Evolutionary conservation across 1,284 basidiomycete genomes (phyloP).

Genomic region (Fomitiporia mediterranea): DNA sequence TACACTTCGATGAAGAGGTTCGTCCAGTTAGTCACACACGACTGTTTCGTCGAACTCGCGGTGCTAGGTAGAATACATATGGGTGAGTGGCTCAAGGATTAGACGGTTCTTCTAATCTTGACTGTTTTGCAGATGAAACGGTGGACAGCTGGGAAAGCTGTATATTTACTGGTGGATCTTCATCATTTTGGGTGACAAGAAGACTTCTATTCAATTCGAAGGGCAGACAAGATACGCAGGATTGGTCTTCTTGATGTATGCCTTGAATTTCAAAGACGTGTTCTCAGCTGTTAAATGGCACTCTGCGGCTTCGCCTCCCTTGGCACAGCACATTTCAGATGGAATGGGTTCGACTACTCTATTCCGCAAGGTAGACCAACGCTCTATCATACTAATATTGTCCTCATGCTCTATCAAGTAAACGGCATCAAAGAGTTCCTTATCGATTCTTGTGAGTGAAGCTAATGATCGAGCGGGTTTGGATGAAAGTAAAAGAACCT

Average conservation of each 20-base stretch:
- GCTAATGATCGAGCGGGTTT: too few relatives aligned
- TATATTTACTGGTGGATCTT: slow-evolving; percentile 10
- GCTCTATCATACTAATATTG: not conserved
- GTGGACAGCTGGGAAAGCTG: slow-evolving; percentile 4
- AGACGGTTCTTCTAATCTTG: too few relatives aligned
- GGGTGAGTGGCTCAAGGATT: not conserved
- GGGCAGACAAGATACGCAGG: slow-evolving; percentile 6
- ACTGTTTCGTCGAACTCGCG: not conserved
- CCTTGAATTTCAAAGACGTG: too few relatives aligned
- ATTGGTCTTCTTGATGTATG: slow-evolving; percentile 1
- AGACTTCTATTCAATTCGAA: not conserved
- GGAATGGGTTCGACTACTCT: not conserved
- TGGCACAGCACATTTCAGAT: not conserved
- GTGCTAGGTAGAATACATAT: slow-evolving; percentile 5
- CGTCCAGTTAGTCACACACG: not conserved
- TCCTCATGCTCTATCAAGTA: too few relatives aligned
- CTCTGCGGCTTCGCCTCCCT: not conserved
- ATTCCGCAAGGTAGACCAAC: not conserved
- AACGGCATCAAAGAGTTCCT: too few relatives aligned
- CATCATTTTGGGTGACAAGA: not conserved
- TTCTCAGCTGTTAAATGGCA: not conserved
- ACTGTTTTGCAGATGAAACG: not conserved
- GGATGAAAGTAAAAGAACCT: too few relatives aligned
- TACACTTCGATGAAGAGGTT: not conserved
- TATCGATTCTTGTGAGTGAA: too few relatives aligned